Evolutionary conservation across 345 rosid genomes (phyloP).

Genomic region (Bretschneidera sinensis): DNA sequence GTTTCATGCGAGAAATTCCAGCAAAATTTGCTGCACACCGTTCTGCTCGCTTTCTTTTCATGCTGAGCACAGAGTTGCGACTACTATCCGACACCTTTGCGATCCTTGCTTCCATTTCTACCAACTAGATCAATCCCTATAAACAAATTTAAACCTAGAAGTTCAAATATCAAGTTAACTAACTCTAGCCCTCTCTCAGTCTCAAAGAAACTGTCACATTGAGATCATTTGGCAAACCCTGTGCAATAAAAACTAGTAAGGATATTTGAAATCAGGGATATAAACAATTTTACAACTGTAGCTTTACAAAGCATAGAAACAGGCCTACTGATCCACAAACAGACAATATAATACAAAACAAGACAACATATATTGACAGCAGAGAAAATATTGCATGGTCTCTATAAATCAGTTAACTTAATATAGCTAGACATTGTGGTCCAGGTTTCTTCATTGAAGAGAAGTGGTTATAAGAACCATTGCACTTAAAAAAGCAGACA

Average conservation of each 20-base stretch:
- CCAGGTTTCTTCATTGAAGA: too few relatives aligned
- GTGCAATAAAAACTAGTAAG: conserved; percentile 16
- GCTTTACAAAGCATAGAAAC: too few relatives aligned
- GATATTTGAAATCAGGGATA: neutral
- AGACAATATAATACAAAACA: too few relatives aligned
- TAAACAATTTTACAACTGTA: neutral
- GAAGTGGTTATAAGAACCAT: too few relatives aligned
- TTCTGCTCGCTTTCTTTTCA: conserved; percentile 49
- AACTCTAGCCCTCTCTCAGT: conserved; percentile 30
- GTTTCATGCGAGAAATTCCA: conserved; percentile 31
- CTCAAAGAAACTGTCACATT: conserved; percentile 35
- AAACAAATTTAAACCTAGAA: conserved; percentile 42
- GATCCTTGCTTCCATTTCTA: conserved; percentile 59
- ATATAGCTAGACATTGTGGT: too few relatives aligned
- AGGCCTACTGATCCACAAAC: too few relatives aligned
- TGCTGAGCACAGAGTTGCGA: conserved; percentile 25
- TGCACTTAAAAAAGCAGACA: too few relatives aligned
- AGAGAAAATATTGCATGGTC: too few relatives aligned
- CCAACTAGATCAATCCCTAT: conserved; percentile 36
- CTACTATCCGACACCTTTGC: conserved; percentile 60
- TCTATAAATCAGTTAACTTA: too few relatives aligned
- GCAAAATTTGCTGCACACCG: conserved; percentile 32
- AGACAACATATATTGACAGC: neutral
- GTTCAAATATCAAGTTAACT: conserved; percentile 29
- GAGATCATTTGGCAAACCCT: conserved; percentile 28